Evolutionary conservation across 345 rosid species (phyloP), one percentile per base, ranked within the genome.

Genomic region (Lenwebbia sp.): DNA sequence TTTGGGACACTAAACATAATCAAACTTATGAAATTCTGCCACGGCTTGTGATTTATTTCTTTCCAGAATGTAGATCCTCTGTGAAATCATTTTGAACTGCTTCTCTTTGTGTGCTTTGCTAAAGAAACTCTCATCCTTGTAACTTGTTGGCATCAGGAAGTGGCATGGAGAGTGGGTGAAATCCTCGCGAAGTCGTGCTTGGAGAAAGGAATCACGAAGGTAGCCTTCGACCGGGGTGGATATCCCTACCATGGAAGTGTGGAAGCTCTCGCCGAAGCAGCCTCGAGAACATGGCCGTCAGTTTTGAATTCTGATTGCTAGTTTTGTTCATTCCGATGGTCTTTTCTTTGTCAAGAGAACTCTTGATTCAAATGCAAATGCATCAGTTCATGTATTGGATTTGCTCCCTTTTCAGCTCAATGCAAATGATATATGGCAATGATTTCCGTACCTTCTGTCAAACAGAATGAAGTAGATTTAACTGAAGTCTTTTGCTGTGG

Each of bases 231-330:
- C 87, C 92, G 96, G 83, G 98, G 97, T 65, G 99, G 99, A 44
- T 97, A 93, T 85, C 98, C 93, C 37, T 96, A 97, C 91, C 98
- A 97, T 89, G 99, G 99, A 81, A 97, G 97, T 2, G 87, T 97
- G 58, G 88, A 93, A 86, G 99, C 96, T 82, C 90, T 97, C 62
- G 97, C 98, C 0, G 91, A 92, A 88, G 95, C 98, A 51, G 98
- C 98, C 51, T n/a, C 92, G 99, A 85, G 98, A 93, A 86, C 87
- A 93, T 57, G 97, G 98, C 81, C 99, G 96, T 92, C 93, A 90
- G 88, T 96, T 65, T 65, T 33, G 40, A 65, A 9, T 65, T 65
- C 12, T 65, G 44, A 17, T 65, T 2, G 12, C 44, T 65, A 33
- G 76, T 17, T 65, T 33, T 70, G 78, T 65, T 65, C 78, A 33